A percentile compares a stretch with the other conserved stretches of the same genome.
Conservation (phyloP, 345 rosid species). For the Salix koriyanagi region DNA sequence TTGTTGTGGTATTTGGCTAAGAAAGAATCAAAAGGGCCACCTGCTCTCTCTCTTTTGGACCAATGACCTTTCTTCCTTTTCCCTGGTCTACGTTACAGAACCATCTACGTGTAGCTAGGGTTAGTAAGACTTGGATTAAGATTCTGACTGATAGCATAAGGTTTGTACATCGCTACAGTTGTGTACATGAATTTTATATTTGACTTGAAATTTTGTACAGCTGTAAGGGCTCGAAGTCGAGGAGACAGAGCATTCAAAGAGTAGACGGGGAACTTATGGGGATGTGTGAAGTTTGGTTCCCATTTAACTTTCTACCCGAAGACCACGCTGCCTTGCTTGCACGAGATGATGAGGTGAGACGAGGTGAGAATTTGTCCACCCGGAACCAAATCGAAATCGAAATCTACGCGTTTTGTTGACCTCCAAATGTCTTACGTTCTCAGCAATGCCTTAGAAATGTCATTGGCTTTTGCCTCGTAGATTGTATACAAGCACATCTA, state of each 20-base stretch:
- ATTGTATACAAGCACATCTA: too few species aligned
- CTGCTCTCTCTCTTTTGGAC: neutral
- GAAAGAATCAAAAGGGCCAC: neutral
- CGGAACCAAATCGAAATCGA: too few species aligned
- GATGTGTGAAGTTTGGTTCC: slow-evolving; percentile 26
- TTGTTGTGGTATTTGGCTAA: neutral
- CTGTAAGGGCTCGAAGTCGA: slow-evolving; percentile 36
- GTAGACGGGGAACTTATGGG: slow-evolving; percentile 17
- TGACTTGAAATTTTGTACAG: slow-evolving; percentile 26
- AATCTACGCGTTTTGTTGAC: neutral
- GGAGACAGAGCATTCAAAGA: slow-evolving; percentile 49
- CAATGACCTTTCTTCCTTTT: neutral
- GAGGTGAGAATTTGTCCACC: neutral
- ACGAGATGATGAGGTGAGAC: slow-evolving; percentile 6
- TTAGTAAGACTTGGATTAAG: too few species aligned
- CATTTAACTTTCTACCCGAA: slow-evolving; percentile 12
- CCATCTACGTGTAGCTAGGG: too few species aligned
- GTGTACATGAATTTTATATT: neutral
- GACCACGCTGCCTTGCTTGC: slow-evolving; percentile 39
- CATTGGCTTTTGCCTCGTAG: neutral
- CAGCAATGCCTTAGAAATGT: neutral
- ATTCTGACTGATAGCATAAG: too few species aligned
- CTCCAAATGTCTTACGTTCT: neutral
- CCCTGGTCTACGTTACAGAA: neutral
- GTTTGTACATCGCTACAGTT: neutral